A percentile compares a stretch with the other conserved stretches of the same genome.
Evolutionary conservation across 2,329 filamentous ascomycete genomes (phyloP).

Genomic region (Microcera coccophila): DNA sequence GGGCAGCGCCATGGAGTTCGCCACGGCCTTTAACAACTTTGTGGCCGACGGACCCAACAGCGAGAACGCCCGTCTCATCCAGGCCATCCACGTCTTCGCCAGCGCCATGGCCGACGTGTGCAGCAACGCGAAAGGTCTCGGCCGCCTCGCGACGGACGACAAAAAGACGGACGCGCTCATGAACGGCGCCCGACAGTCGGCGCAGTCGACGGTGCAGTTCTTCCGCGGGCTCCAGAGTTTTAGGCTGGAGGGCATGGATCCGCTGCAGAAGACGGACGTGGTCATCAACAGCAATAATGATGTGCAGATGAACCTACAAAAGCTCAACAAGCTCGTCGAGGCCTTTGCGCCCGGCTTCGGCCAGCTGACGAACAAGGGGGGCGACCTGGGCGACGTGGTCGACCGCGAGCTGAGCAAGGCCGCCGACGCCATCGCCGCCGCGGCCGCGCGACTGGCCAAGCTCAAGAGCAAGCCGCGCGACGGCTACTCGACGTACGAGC

Average conservation of each 20-base stretch:
- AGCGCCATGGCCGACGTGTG: constrained; percentile 90
- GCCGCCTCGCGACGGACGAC: constrained; percentile 87
- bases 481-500: constrained; percentile 90
- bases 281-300: constrained; percentile 98
- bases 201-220: constrained; percentile 84
- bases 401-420: constrained; percentile 86
- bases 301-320: constrained; percentile 89
- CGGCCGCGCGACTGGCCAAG: constrained; percentile 82
- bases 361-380: constrained; percentile 73
- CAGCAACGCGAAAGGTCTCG: constrained; percentile 93
- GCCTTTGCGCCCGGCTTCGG: constrained; percentile 82
- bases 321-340: constrained; percentile 89
- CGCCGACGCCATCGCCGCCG: constrained; percentile 90
- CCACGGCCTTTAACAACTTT: constrained; percentile 96
- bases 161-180: constrained; percentile 87
- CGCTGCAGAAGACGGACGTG: constrained; percentile 90
- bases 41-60: constrained; percentile 94
- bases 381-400: constrained; percentile 88
- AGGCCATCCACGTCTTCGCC: constrained; percentile 84
- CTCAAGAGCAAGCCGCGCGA: constrained; percentile 96
- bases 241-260: constrained; percentile 83
- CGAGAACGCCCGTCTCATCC: constrained; percentile 85
- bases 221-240: constrained; percentile 94
- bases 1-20: constrained; percentile 91
- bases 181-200: constrained; percentile 77